Percentiles rank a stretch among this genome's conserved stretches.
Evolutionary conservation across 1,139 yeast genomes (phyloP).

Genomic region (Candida sp.): DNA sequence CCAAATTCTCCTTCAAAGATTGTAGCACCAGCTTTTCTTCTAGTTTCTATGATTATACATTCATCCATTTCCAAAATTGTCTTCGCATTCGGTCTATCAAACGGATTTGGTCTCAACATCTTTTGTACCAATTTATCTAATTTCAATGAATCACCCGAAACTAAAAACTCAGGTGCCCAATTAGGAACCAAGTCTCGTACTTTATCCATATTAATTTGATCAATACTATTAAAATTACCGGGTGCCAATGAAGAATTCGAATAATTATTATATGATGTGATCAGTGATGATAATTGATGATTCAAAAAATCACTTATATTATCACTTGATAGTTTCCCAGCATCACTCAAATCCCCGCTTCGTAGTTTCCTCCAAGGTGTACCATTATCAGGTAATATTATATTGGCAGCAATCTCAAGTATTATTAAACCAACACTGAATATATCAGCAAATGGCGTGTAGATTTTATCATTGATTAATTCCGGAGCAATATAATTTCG

Average conservation of each 20-base stretch:
- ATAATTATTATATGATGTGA: slow-evolving; percentile 31
- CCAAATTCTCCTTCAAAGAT: slow-evolving; percentile 97
- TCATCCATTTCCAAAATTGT: slow-evolving; percentile 68
- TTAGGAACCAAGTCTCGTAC: slow-evolving; percentile 46
- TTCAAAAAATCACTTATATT: slow-evolving; percentile 44
- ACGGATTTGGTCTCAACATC: slow-evolving; percentile 91
- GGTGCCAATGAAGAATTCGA: slow-evolving; percentile 11
- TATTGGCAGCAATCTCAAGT: slow-evolving; percentile 95
- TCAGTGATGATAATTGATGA: slow-evolving; percentile 35
- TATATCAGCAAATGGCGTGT: slow-evolving; percentile 91
- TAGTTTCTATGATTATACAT: slow-evolving; percentile 71
- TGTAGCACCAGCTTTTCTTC: slow-evolving; percentile 92
- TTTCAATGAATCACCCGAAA: slow-evolving; percentile 63
- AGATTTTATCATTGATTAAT: slow-evolving; percentile 74
- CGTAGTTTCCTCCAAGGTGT: slow-evolving; percentile 95
- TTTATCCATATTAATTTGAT: slow-evolving; percentile 5
- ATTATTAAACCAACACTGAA: slow-evolving; percentile 90
- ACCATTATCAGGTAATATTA: slow-evolving; percentile 93
- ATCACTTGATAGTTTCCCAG: slow-evolving; percentile 74
- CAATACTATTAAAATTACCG: not conserved
- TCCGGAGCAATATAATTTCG: slow-evolving; percentile 98
- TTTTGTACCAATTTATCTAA: slow-evolving; percentile 79
- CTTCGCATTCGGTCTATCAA: slow-evolving; percentile 73
- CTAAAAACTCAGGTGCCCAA: slow-evolving; percentile 86
- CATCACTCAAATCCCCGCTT: slow-evolving; percentile 94